Evolutionary conservation across 495 filamentous ascomycete genomes (phyloP).

Genomic region (Penicillium fimorum): DNA sequence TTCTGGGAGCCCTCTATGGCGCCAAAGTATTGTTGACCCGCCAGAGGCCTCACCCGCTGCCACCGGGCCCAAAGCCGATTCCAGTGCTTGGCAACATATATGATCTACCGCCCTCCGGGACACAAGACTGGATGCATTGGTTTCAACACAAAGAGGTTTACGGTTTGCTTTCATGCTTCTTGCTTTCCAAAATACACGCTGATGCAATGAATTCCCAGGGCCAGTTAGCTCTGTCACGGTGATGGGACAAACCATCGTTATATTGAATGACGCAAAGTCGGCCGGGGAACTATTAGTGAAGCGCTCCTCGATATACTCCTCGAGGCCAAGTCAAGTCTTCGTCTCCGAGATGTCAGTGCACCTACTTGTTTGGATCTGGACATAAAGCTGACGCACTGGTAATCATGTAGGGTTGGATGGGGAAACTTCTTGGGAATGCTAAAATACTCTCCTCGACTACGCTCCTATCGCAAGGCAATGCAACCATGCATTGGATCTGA

Average conservation of each 20-base stretch:
- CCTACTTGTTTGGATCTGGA: background rate
- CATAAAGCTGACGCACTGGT: too few species aligned
- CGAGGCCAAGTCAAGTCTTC: conserved; percentile 37
- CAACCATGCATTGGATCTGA: conserved; percentile 28
- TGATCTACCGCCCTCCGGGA: too few species aligned
- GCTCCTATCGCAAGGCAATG: conserved; percentile 42
- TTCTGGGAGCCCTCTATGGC: background rate
- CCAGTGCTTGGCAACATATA: too few species aligned
- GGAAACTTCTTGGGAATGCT: conserved; percentile 33
- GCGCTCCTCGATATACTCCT: conserved; percentile 41
- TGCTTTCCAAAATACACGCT: too few species aligned
- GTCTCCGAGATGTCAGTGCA: conserved; percentile 36
- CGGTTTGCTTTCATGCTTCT: too few species aligned
- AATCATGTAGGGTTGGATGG: conserved; percentile 33
- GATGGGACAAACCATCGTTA: conserved; percentile 46
- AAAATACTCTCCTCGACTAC: conserved; percentile 37
- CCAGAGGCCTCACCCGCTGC: background rate
- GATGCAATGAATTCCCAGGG: conserved; percentile 8
- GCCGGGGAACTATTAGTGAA: conserved; percentile 46
- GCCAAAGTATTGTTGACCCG: background rate
- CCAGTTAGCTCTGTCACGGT: conserved; percentile 47
- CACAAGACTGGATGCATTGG: too few species aligned
- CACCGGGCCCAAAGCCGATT: conserved; percentile 12
- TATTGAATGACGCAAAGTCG: conserved; percentile 41
- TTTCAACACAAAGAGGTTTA: too few species aligned